Evolutionary conservation across 768 basidiomycete genomes (phyloP), one percentile per base, ranked within the genome.

Genomic region (Calocybe gangraenosa): DNA sequence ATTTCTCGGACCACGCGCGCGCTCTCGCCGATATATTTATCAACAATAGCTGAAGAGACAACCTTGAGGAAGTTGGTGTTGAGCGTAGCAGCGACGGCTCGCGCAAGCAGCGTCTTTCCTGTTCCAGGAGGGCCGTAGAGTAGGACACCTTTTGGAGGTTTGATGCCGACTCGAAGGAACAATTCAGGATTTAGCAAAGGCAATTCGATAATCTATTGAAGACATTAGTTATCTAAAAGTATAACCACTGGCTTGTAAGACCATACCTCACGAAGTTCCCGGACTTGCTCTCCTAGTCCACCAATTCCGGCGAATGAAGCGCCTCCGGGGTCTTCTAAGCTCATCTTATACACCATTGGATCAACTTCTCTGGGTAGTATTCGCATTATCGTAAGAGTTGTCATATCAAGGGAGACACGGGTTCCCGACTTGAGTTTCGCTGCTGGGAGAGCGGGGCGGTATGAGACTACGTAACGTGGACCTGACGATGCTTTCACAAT

Each of bases 291-390:
- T 35, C 86, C 79, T 45, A 99, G 67, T 17, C 96, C 96, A 58
- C 96, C 96, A 43, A 99, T 97, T 49, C 93, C 94, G 1, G 95
- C 95, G 62, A 98, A 98, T 3, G 91, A 81, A 6, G 90, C 94
- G 40, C 87, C 87, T 70, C 92, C 93, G 2, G 96, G 92, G 58
- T 98, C 95, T 65, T 99, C 96, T 58, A 96, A 71, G 52, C 92
- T 95, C 96, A 98, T 99, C 71, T 97, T 98, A 74, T 99, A 99
- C 9, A 99, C 95, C 57, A 95, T 70, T 13, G 96, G 96, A 62
- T 99, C 96, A 6, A 99, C 92, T 64, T 99, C 96, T 51, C 96
- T 81, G 3, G 96, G 96, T 15, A 99, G 73, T 42, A 98, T 95
- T 30, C 96, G 89, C 93, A 99, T 98, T 60, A 99, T 92, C 5